Conservation (phyloP, 352 stramenopile species). For the Phytophthora agathidicida region DNA sequence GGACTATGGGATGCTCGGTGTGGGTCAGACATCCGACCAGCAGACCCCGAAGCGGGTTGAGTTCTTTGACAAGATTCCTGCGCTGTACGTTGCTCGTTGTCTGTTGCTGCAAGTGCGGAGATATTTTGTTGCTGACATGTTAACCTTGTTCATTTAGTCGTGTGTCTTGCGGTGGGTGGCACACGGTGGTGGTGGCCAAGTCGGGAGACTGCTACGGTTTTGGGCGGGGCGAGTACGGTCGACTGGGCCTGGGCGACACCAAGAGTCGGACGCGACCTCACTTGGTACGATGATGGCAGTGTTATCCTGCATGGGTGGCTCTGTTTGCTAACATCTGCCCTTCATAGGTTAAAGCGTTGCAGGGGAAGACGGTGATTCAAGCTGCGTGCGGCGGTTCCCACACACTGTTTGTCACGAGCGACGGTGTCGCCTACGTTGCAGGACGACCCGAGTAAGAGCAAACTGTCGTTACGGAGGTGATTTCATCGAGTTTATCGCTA, state of each 20-base stretch:
- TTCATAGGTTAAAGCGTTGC: constrained; percentile 62
- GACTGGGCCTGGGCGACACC: constrained; percentile 86
- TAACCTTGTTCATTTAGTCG: constrained; percentile 40
- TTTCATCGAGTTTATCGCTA: no score
- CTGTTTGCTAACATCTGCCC: constrained; percentile 5
- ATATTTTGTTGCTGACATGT: constrained; percentile 3
- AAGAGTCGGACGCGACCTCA: constrained; percentile 70
- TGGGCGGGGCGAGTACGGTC: constrained; percentile 79
- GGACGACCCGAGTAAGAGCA: constrained; percentile 82
- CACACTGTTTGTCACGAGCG: constrained; percentile 87
- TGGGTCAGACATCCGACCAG: constrained; percentile 77
- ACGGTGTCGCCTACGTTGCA: constrained; percentile 85
- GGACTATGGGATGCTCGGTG: constrained; percentile 88
- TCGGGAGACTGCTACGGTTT: constrained; percentile 79
- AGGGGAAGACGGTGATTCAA: constrained; percentile 69
- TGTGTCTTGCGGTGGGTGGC: constrained; percentile 85
- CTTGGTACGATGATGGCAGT: constrained; percentile 49
- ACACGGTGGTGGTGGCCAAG: constrained; percentile 81
- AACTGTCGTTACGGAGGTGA: no score
- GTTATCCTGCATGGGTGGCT: no score
- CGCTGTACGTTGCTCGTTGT: constrained; percentile 49
- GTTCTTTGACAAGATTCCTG: constrained; percentile 73
- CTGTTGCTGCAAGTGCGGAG: constrained; percentile 3
- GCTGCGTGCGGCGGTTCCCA: constrained; percentile 82
- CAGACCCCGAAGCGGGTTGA: constrained; percentile 61